These are phyloP conservation scores for Globisporangium cederbergense DNA, from an alignment of 352 stramenopile genomes.

Conservation along the genomic window DNA sequence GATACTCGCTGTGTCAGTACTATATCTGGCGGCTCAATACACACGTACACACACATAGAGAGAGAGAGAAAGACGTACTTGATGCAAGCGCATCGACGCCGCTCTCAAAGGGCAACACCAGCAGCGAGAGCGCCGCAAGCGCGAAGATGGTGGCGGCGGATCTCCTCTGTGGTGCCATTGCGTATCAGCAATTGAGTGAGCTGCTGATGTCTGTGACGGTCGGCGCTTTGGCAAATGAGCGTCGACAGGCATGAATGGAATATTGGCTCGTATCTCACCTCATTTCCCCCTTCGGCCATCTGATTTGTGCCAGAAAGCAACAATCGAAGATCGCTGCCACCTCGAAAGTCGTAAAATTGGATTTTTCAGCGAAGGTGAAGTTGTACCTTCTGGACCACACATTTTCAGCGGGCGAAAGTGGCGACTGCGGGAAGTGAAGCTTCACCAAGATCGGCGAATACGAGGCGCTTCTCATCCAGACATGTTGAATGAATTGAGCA, in stretches of 20 bases:
- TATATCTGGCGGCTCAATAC: background rate
- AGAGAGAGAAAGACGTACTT: conserved; percentile 9
- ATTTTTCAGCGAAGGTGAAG: background rate
- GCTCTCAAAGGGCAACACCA: background rate
- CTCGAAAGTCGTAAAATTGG: no score
- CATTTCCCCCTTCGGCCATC: background rate
- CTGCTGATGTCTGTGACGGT: background rate
- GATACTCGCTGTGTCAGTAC: background rate
- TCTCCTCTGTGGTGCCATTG: background rate
- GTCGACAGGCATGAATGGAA: background rate
- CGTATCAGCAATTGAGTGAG: background rate
- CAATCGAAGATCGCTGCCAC: no score
- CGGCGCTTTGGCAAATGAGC: background rate
- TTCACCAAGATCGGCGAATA: background rate
- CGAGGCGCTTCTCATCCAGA: background rate
- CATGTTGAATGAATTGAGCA: background rate
- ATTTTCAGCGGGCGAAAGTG: background rate
- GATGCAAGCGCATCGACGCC: conserved; percentile 11
- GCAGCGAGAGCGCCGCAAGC: background rate
- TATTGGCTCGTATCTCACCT: background rate
- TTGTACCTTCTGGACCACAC: background rate
- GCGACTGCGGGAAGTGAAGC: background rate
- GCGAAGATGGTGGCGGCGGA: background rate
- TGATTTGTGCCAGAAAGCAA: background rate
- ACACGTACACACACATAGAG: background rate